Evolutionary conservation across 345 rosid genomes (phyloP).

Genomic region (Salix koriyanagi): DNA sequence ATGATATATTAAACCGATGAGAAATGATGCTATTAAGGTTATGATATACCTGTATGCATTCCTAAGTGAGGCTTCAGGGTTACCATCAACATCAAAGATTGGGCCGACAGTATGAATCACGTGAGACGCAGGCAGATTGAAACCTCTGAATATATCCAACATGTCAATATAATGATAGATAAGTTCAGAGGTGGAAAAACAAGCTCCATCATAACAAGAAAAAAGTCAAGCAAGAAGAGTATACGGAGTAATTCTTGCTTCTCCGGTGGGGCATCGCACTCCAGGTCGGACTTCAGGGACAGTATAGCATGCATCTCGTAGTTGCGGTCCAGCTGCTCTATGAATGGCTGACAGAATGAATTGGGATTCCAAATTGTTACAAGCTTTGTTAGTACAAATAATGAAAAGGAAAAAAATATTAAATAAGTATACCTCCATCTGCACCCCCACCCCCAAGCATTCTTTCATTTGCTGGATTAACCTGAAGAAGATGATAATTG

Average conservation of each 20-base stretch:
- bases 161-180: neutral
- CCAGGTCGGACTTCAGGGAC: conserved; percentile 64
- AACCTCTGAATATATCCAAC: conserved; percentile 49
- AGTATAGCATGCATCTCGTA: conserved; percentile 56
- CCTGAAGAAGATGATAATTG: conserved; percentile 33
- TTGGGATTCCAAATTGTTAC: neutral
- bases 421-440: conserved; percentile 58
- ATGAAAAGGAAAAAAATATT: neutral
- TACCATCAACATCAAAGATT: conserved; percentile 41
- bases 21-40: neutral
- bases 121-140: conserved; percentile 62
- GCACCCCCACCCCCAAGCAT: conserved; percentile 98
- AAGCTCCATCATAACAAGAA: neutral
- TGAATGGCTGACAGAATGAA: conserved; percentile 51
- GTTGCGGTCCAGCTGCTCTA: conserved; percentile 77
- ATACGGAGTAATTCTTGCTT: conserved; percentile 83
- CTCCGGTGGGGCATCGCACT: conserved; percentile 74
- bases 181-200: neutral
- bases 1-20: neutral
- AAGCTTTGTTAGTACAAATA: neutral
- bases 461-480: conserved; percentile 72
- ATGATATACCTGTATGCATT: conserved; percentile 55
- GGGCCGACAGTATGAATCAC: conserved; percentile 91
- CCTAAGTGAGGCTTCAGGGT: conserved; percentile 49
- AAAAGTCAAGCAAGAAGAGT: conserved; percentile 6